These are phyloP conservation scores for Beauveria varroae DNA, from an alignment of 2,329 filamentous ascomycete species.

Conservation along the genomic window DNA sequence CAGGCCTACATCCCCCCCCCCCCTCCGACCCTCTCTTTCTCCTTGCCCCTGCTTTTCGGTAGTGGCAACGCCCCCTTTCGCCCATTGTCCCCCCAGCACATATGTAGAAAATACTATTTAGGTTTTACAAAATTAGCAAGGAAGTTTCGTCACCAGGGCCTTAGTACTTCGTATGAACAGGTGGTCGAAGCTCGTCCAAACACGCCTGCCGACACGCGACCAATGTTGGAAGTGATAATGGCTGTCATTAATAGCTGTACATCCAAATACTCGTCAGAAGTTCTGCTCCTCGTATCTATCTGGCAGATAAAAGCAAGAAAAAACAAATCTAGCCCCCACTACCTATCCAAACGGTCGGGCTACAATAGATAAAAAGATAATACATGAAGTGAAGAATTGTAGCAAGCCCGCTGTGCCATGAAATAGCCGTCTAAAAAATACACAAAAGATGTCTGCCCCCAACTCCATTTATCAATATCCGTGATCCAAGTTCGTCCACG, in stretches of 20 bases:
- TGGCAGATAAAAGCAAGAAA: not conserved
- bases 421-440: not conserved
- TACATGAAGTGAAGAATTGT: not conserved
- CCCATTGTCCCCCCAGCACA: too few relatives aligned
- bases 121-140: too few relatives aligned
- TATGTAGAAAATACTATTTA: too few relatives aligned
- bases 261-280: not conserved
- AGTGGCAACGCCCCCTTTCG: too few relatives aligned
- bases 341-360: not conserved
- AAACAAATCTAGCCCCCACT: not conserved
- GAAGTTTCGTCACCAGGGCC: too few relatives aligned
- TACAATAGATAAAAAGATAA: not conserved
- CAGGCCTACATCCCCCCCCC: too few relatives aligned
- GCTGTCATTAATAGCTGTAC: not conserved
- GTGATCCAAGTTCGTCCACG: not conserved
- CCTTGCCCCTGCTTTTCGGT: too few relatives aligned
- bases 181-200: too few relatives aligned
- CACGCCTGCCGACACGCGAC: too few relatives aligned
- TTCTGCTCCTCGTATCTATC: not conserved
- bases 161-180: too few relatives aligned
- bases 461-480: not conserved
- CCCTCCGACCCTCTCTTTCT: too few relatives aligned
- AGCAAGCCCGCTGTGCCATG: constrained; percentile 2
- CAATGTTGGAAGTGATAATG: not conserved
- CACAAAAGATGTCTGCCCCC: not conserved